phyloP scores from a whole-genome alignment of 345 rosid genomes.

The Lepidium africanum region DNA sequence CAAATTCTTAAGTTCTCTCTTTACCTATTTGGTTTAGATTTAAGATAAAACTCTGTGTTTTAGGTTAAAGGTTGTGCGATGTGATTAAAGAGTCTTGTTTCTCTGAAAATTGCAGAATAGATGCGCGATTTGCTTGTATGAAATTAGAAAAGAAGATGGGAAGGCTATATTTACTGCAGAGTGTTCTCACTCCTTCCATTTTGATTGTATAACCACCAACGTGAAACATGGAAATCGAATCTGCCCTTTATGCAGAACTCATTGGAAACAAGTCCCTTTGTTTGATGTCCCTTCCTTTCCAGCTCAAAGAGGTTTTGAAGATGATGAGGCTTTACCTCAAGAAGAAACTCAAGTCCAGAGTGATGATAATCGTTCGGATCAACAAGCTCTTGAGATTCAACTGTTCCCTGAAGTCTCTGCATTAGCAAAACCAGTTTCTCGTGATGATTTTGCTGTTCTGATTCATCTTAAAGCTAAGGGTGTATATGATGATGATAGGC shows the following conservation, averaged over 20 bases:
- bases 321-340: slow-evolving; percentile 55
- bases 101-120: slow-evolving; percentile 42
- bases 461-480: slow-evolving; percentile 77
- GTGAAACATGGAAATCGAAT: slow-evolving; percentile 78
- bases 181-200: slow-evolving; percentile 92
- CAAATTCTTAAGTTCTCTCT: not conserved
- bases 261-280: slow-evolving; percentile 59
- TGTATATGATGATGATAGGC: slow-evolving; percentile 22
- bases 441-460: slow-evolving; percentile 57
- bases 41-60: not conserved
- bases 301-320: slow-evolving; percentile 54
- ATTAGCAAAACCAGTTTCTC: slow-evolving; percentile 33
- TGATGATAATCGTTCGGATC: slow-evolving; percentile 28
- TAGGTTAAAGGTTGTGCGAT: not conserved
- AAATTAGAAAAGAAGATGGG: slow-evolving; percentile 62
- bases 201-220: slow-evolving; percentile 76
- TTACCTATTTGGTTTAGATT: not conserved
- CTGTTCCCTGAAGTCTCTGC: slow-evolving; percentile 37
- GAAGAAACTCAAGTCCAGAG: not conserved
- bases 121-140: slow-evolving; percentile 75
- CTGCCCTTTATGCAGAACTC: slow-evolving; percentile 81
- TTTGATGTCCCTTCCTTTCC: slow-evolving; percentile 25
- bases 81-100: not conserved
- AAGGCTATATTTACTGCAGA: slow-evolving; percentile 92
- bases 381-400: slow-evolving; percentile 16